Evolutionary conservation across 164 flowering plant genomes (phyloP), one percentile per base, ranked within the genome.

Genomic region (Liquidambar formosana): DNA sequence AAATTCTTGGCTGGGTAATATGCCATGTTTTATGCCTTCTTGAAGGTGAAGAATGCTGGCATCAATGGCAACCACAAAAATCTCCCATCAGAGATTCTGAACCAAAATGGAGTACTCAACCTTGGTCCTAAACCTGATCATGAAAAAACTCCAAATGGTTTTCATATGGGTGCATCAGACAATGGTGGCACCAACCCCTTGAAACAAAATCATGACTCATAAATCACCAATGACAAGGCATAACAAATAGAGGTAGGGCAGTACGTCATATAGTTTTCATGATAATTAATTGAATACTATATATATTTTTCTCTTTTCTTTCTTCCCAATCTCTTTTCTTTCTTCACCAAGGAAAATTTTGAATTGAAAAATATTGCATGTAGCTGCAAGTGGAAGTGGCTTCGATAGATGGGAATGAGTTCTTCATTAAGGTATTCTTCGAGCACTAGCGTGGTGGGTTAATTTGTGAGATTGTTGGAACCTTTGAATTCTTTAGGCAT

Each of bases 351-450:
- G n/a, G 6, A 33, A 6, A 33, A 33, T 33, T 33, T 33, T 33
- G 6, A 33, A n/a, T n/a, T n/a, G n/a, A 33, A 33, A 33, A 33
- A 33, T 2, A 33, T 33, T 33, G 13, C 74, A n/a, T 73, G 66
- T 61, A 94, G 95, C 77, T 76, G 0, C 93, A 91, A 86, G 97
- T 94, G 66, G 94, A 94, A 76, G 96, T 94, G 68, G 78, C 75
- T 22, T 88, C 80, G 54, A 64, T 92, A 60, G 85, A 84, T 54
- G 93, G 86, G 19, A 86, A 86, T 53, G 88, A 84, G 81, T 88
- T 89, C 80, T 89, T 75, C 68, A 81, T 94, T 2, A 92, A 86
- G 79, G 83, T 94, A 8, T 81, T 90, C 28, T 84, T 90, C 22
- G 98, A 94, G 83, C 84, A 88, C 69, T 90, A 76, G 78, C 76